Conservation (phyloP, 768 basidiomycete genomes). For the Hypholoma fasciculare region DNA sequence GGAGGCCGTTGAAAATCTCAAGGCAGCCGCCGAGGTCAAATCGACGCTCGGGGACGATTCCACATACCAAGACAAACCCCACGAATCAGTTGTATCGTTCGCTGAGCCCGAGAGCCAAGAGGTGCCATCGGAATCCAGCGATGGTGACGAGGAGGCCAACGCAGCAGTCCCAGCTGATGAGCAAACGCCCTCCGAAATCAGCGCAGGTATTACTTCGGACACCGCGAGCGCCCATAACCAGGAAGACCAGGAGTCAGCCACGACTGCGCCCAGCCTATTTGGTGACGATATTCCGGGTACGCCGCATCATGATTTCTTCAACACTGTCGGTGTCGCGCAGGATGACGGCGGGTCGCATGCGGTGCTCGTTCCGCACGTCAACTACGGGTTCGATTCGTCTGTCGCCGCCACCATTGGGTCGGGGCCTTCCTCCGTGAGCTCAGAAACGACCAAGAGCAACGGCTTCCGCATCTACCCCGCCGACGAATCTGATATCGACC, state of each 20-base stretch:
- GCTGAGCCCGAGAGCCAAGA: conserved; percentile 68
- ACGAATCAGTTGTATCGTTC: conserved; percentile 83
- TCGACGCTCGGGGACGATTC: conserved; percentile 39
- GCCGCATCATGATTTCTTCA: conserved; percentile 89
- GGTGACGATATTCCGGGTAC: conserved; percentile 76
- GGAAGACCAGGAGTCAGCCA: conserved; percentile 75
- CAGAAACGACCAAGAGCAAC: conserved; percentile 71
- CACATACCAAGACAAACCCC: conserved; percentile 42
- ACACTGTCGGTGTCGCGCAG: conserved; percentile 61
- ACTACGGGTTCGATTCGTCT: conserved; percentile 81
- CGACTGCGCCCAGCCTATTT: conserved; percentile 86
- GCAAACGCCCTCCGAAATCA: conserved; percentile 75
- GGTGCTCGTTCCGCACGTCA: conserved; percentile 75
- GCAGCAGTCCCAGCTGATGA: conserved; percentile 40
- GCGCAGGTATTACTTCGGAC: conserved; percentile 63
- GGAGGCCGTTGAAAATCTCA: conserved; percentile 78
- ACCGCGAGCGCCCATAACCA: conserved; percentile 53
- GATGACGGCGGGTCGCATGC: conserved; percentile 37
- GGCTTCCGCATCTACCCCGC: conserved; percentile 89
- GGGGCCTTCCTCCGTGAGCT: conserved; percentile 77
- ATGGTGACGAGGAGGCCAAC: conserved; percentile 36
- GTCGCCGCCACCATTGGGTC: conserved; percentile 97
- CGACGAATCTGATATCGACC: conserved; percentile 86
- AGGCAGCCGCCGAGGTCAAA: conserved; percentile 39
- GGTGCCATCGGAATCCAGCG: conserved; percentile 34